Conservation (phyloP, 768 basidiomycete genomes). For the Boletus patriciae region DNA sequence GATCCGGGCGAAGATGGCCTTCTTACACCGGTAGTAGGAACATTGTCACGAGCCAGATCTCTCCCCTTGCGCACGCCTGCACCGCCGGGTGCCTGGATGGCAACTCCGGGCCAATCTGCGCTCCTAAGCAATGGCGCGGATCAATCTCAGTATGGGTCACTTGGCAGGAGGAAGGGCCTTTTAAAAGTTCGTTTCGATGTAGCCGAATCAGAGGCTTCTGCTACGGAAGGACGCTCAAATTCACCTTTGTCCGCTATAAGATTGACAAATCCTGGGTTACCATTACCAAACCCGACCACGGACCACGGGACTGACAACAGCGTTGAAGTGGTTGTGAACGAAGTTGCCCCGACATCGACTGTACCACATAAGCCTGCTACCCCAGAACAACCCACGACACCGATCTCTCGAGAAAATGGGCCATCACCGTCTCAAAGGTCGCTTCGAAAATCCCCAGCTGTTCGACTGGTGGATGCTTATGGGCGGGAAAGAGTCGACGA, state of each 20-base stretch:
- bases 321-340: constrained; percentile 5
- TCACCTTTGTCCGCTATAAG: constrained; percentile 31
- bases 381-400: constrained; percentile 26
- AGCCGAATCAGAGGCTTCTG: constrained; percentile 35
- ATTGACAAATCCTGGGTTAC: constrained; percentile 24
- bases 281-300: constrained; percentile 1
- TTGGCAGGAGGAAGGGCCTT: constrained; percentile 50
- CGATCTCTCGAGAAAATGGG: constrained; percentile 24
- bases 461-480: constrained; percentile 72
- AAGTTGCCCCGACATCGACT: constrained; percentile 3
- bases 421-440: constrained; percentile 32
- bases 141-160: constrained; percentile 35
- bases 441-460: constrained; percentile 48
- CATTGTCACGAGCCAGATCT: constrained; percentile 50
- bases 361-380: constrained; percentile 17
- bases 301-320: constrained; percentile 8
- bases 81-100: constrained; percentile 67
- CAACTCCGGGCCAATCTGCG: constrained; percentile 48
- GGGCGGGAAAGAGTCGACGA: constrained; percentile 47
- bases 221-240: constrained; percentile 26
- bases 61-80: constrained; percentile 58
- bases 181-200: constrained; percentile 75
- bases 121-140: constrained; percentile 16
- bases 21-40: constrained; percentile 44
- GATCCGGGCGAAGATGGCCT: constrained; percentile 24